Percentiles rank a stretch among this genome's conserved stretches.
These are phyloP conservation scores for Eucalyptus polybractea DNA, from an alignment of 345 rosid genomes.

Conservation along the genomic window DNA sequence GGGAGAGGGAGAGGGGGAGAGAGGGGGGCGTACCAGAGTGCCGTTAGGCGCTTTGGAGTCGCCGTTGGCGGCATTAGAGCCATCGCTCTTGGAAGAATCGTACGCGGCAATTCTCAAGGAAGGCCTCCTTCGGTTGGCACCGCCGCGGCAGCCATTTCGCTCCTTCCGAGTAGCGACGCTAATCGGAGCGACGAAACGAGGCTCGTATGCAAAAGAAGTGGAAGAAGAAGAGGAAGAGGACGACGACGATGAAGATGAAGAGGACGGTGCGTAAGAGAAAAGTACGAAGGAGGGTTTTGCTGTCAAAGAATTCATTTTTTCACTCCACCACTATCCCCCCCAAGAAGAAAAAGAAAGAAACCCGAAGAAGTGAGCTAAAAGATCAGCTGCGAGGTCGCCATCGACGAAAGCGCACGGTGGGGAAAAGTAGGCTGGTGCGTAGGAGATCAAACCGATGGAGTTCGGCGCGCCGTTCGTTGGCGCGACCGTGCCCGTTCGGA, in stretches of 20 bases:
- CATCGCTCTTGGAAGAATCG: conserved; percentile 39
- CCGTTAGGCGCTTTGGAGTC: conserved; percentile 64
- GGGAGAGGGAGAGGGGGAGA: not conserved
- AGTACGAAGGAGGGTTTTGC: conserved; percentile 12
- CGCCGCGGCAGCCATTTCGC: not conserved
- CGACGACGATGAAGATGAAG: conserved; percentile 4
- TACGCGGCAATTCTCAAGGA: conserved; percentile 36
- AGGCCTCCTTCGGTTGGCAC: conserved; percentile 4
- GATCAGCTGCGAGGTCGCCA: not conserved
- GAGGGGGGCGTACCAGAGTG: conserved; percentile 28
- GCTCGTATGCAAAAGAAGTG: conserved; percentile 3
- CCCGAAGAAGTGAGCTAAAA: not conserved
- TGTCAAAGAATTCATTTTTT: conserved; percentile 47
- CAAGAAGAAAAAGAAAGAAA: not conserved
- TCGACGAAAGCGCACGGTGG: not conserved
- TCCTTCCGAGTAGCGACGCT: conserved; percentile 20
- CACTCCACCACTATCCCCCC: not conserved
- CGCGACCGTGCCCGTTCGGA: not conserved
- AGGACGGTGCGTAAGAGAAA: not conserved
- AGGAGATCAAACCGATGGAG: not conserved
- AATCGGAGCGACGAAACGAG: conserved; percentile 5
- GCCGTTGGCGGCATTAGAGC: conserved; percentile 23
- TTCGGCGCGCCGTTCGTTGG: not conserved
- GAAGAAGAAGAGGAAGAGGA: not conserved
- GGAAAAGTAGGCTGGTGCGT: not conserved